Evolutionary conservation across 345 rosid genomes (phyloP).

Genomic region (Corymbia maculata): DNA sequence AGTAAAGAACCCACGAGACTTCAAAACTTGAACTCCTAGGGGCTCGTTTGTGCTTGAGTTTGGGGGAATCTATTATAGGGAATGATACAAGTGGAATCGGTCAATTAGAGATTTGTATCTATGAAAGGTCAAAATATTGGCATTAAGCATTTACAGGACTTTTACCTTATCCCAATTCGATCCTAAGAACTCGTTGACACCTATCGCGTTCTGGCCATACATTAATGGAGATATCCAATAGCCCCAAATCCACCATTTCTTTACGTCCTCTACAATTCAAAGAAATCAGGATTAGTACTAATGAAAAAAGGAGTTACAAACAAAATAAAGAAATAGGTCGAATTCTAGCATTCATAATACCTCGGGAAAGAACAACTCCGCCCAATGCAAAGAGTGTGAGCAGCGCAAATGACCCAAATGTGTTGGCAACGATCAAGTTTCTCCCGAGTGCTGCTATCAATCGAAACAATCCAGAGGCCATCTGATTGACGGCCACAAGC

Average conservation of each 20-base stretch:
- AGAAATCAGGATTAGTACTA: not conserved
- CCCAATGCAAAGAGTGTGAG: slow-evolving; percentile 20
- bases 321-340: not conserved
- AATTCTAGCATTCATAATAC: not conserved
- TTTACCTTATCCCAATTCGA: slow-evolving; percentile 39
- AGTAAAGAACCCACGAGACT: slow-evolving; percentile 26
- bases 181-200: slow-evolving; percentile 42
- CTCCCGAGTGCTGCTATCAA: slow-evolving; percentile 26
- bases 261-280: slow-evolving; percentile 24
- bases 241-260: slow-evolving; percentile 60
- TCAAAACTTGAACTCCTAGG: slow-evolving; percentile 31
- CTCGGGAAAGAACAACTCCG: slow-evolving; percentile 37
- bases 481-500: slow-evolving; percentile 23
- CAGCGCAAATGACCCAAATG: slow-evolving; percentile 26
- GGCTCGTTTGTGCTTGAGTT: slow-evolving; percentile 3
- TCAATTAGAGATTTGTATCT: not conserved
- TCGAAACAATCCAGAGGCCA: slow-evolving; percentile 30
- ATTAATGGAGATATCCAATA: slow-evolving; percentile 50
- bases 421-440: slow-evolving; percentile 27
- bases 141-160: not conserved
- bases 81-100: not conserved
- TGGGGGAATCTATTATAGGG: not conserved
- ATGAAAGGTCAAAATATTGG: not conserved
- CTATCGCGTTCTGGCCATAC: slow-evolving; percentile 51
- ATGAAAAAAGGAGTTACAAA: not conserved